Conservation (phyloP, 2,329 filamentous ascomycete species). For the Epichloe coenophiala region DNA sequence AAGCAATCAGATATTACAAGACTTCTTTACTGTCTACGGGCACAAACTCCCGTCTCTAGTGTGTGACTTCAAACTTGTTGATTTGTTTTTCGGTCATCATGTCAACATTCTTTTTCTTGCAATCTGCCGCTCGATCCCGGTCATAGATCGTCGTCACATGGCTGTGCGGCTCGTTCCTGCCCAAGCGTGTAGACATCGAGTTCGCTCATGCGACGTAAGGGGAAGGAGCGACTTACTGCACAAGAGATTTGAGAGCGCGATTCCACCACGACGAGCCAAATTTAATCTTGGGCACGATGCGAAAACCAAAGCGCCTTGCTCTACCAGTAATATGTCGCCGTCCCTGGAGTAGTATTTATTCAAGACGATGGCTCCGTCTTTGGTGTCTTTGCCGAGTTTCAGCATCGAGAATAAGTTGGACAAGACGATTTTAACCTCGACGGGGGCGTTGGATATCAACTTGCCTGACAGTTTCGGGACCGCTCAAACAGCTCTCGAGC, state of each 20-base stretch:
- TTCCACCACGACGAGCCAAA: too few relatives aligned
- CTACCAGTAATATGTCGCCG: neutral
- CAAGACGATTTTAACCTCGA: conserved; percentile 13
- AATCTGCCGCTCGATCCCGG: too few relatives aligned
- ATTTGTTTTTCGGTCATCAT: neutral
- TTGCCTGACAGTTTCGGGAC: conserved; percentile 8
- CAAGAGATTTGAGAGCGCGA: neutral
- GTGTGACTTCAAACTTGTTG: neutral
- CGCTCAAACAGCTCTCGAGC: conserved; percentile 11
- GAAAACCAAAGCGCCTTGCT: neutral
- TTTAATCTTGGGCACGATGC: neutral
- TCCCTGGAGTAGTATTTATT: neutral
- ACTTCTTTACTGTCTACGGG: neutral
- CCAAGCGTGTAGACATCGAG: neutral
- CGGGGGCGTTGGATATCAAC: conserved; percentile 15
- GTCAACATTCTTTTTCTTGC: too few relatives aligned
- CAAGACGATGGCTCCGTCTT: conserved; percentile 5
- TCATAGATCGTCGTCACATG: neutral
- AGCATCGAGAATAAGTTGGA: conserved; percentile 10
- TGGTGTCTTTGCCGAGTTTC: conserved; percentile 14
- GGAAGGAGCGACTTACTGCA: neutral
- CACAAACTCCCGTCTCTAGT: neutral
- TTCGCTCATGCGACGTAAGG: neutral
- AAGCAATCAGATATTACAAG: conserved; percentile 1
- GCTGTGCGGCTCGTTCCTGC: neutral